Evolutionary conservation across 805 yeast genomes (phyloP).

Genomic region (Candida montana): DNA sequence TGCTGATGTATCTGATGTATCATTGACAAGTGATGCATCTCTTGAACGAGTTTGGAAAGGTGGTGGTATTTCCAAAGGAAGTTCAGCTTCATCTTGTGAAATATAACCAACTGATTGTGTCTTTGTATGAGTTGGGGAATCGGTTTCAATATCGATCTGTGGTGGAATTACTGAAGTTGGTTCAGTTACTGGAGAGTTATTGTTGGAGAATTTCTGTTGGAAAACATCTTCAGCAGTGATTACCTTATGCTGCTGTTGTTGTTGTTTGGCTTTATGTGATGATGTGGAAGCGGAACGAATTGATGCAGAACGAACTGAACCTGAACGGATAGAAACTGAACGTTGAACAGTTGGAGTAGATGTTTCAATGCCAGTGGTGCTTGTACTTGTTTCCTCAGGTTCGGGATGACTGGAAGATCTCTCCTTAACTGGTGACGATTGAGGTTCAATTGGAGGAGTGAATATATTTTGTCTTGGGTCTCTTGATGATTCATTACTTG

Average conservation of each 20-base stretch:
- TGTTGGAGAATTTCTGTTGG: constrained; percentile 9
- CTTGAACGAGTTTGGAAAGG: constrained; percentile 13
- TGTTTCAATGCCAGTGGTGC: neutral
- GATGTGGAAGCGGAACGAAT: neutral
- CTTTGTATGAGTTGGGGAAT: constrained; percentile 2
- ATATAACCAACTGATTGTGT: neutral
- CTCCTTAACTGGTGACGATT: constrained; percentile 11
- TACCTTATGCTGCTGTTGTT: neutral
- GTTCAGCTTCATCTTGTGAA: constrained; percentile 19
- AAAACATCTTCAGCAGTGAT: constrained; percentile 23
- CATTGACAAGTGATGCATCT: constrained; percentile 5
- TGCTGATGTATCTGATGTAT: constrained; percentile 4
- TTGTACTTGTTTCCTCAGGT: too few relatives aligned
- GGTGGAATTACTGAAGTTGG: neutral
- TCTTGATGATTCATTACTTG: constrained; percentile 11
- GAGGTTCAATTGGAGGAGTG: constrained; percentile 22
- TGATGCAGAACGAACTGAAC: neutral
- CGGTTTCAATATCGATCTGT: neutral
- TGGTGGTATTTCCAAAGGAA: constrained; percentile 26
- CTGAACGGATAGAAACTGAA: neutral
- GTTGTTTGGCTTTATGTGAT: neutral
- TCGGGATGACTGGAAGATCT: too few relatives aligned
- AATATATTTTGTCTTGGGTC: constrained; percentile 17
- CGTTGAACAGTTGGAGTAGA: neutral
- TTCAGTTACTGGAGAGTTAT: constrained; percentile 2